Base-by-base conservation (phyloP, 352 stramenopile genomes). In the Globisporangium spiculum region DNA sequence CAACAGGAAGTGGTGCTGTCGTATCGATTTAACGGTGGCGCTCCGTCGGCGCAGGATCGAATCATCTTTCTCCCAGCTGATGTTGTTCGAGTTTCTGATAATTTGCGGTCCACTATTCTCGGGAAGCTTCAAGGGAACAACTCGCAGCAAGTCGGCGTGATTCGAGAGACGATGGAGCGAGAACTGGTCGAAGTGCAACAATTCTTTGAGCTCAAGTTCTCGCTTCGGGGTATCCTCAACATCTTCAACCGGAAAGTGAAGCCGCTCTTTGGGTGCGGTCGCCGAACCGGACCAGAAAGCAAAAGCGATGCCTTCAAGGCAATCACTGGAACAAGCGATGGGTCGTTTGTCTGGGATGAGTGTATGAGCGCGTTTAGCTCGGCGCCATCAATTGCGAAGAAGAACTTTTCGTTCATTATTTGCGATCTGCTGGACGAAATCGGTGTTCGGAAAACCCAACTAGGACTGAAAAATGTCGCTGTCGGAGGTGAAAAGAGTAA, bases 401-500 rank as follows among this genome's bases (percentile, higher is more conserved):
- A 73, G 34, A 72, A 66, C 44, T 89, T 89, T 46, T 34, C 70
- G 4, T 80, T 79, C 56, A 84, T 89, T 53, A 77, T 89, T 56
- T 66, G 70, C 1, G 77, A 87, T 32, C 38, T 89, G n/a, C 60
- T 87, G n/a, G 77, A 84, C 56, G 80, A 89, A 65, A 75, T 89
- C 20, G 65, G 52, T 10, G 74, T 70, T 32, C 69, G 77, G 1
- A 84, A 75, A 18, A 26, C 67, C 1, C 60, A 78, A 12, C 65
- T 89, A 26, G 73, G 73, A 2, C 34, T 87, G 7, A 70, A 71
- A 22, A 59, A 20, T 0, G n/a, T 27, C 5, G 4, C 52, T 14
- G n/a, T 14, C 30, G 24, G 7, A 24, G 26, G 30, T 26, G 12
- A 26, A 6, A 0, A 34, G 7, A 61, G 18, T 10, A 64, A 56